These are phyloP conservation scores for Acer saccharum DNA, from an alignment of 345 rosid genomes.

Conservation along the genomic window DNA sequence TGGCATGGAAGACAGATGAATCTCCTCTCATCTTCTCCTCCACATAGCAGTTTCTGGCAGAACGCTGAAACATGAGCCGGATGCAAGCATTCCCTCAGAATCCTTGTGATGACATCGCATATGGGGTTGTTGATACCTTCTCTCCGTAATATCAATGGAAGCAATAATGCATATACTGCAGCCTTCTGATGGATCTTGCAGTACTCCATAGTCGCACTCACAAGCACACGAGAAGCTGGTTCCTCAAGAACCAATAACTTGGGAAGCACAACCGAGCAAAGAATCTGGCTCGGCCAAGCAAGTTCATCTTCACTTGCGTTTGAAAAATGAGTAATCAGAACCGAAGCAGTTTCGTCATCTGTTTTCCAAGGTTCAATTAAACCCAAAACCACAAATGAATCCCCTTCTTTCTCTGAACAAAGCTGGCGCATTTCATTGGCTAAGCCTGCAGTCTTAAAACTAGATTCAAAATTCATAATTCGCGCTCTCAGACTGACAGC, in stretches of 20 bases:
- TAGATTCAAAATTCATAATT: slow-evolving; percentile 47
- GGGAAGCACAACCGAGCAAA: slow-evolving; percentile 66
- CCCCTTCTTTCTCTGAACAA: slow-evolving; percentile 44
- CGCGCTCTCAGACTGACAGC: slow-evolving; percentile 41
- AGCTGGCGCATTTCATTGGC: slow-evolving; percentile 51
- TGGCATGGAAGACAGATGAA: slow-evolving; percentile 62
- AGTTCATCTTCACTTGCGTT: slow-evolving; percentile 44
- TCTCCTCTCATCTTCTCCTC: slow-evolving; percentile 43
- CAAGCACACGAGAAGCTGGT: slow-evolving; percentile 62
- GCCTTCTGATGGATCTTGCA: slow-evolving; percentile 70
- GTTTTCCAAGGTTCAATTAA: slow-evolving; percentile 75
- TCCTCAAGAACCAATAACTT: slow-evolving; percentile 60
- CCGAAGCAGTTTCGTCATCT: slow-evolving; percentile 65
- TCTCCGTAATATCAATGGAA: slow-evolving; percentile 53
- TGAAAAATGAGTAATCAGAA: slow-evolving; percentile 51
- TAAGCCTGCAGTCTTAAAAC: slow-evolving; percentile 40
- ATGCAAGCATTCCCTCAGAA: slow-evolving; percentile 73
- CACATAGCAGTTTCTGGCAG: slow-evolving; percentile 67
- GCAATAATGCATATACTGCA: slow-evolving; percentile 58
- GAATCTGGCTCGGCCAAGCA: slow-evolving; percentile 70
- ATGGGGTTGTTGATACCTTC: slow-evolving; percentile 63
- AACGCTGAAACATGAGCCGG: slow-evolving; percentile 73
- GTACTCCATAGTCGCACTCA: slow-evolving; percentile 52
- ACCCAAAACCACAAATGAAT: slow-evolving; percentile 46
- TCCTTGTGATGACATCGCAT: slow-evolving; percentile 57